phyloP scores from a whole-genome alignment of 2,329 filamentous ascomycete genomes.

The Rutstroemia sydowiana region DNA sequence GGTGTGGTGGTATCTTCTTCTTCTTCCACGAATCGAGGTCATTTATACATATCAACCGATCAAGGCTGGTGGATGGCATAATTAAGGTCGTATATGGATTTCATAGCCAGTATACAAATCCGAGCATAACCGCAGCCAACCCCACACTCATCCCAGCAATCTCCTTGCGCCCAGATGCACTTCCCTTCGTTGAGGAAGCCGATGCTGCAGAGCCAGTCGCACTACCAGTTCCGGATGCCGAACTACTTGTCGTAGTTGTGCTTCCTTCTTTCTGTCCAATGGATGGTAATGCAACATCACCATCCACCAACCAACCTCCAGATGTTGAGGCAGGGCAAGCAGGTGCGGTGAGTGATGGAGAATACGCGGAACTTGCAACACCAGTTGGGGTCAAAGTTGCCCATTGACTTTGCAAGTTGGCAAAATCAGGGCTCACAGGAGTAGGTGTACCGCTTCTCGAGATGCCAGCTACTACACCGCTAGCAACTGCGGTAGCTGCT shows the following conservation, averaged over 20 bases:
- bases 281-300: conserved; percentile 61
- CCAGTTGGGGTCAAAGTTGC: conserved; percentile 63
- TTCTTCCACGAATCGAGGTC: conserved; percentile 6
- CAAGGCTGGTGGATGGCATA: conserved; percentile 3
- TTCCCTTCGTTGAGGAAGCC: conserved; percentile 32
- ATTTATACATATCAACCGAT: conserved; percentile 12
- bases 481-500: conserved; percentile 44
- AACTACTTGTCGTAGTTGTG: conserved; percentile 26
- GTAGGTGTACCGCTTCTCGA: conserved; percentile 65
- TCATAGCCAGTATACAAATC: conserved; percentile 44
- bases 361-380: conserved; percentile 59
- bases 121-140: conserved; percentile 43
- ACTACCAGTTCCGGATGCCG: conserved; percentile 28
- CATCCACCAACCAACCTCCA: conserved; percentile 65
- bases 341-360: conserved; percentile 53
- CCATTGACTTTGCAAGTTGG: conserved; percentile 72
- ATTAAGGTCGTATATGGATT: conserved; percentile 11
- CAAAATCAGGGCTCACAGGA: conserved; percentile 68
- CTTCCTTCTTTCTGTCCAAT: conserved; percentile 40
- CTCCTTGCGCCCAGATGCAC: conserved; percentile 39
- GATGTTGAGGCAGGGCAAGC: conserved; percentile 63
- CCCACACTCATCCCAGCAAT: conserved; percentile 44
- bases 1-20: neutral
- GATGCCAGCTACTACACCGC: conserved; percentile 56
- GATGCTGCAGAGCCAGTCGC: conserved; percentile 27